Evolutionary conservation across 1,139 yeast species (phyloP).

Genomic region (Suzukiozyma palmioleophila): DNA sequence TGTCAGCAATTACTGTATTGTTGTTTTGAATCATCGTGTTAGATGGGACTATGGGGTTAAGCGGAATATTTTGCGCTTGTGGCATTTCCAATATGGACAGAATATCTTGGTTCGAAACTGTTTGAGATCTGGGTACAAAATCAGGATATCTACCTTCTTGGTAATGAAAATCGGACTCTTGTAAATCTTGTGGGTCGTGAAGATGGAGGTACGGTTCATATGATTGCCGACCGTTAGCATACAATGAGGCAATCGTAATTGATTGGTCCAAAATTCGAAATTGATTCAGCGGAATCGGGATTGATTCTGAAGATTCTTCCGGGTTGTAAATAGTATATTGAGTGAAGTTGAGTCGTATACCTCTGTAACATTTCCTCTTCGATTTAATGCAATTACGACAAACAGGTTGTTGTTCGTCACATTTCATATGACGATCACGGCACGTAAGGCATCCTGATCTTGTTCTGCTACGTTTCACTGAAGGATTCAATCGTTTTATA

Average conservation of each 20-base stretch:
- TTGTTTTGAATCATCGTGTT: not conserved
- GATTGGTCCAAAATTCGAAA: conserved; percentile 37
- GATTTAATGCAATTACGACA: conserved; percentile 43
- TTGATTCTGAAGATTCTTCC: conserved; percentile 11
- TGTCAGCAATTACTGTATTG: not conserved
- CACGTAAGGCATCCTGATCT: conserved; percentile 47
- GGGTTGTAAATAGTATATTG: conserved; percentile 42
- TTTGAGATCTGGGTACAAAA: conserved; percentile 6
- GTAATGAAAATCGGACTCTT: conserved; percentile 30
- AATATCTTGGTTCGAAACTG: not conserved
- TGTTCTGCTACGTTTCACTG: conserved; percentile 31
- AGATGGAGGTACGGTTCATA: conserved; percentile 31
- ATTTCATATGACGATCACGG: conserved; percentile 46
- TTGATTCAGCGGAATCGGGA: conserved; percentile 2
- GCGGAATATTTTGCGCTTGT: not conserved
- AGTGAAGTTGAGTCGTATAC: conserved; percentile 42
- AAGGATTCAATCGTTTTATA: conserved; percentile 12
- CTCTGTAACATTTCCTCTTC: conserved; percentile 40
- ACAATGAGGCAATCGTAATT: conserved; percentile 38
- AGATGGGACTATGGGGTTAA: not conserved
- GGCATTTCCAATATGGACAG: too few species aligned
- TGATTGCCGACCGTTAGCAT: conserved; percentile 26
- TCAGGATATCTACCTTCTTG: conserved; percentile 20
- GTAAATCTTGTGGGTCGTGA: conserved; percentile 27
- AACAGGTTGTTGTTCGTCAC: conserved; percentile 45